Evolutionary conservation across 331 rosid genomes (phyloP), one percentile per base, ranked within the genome.

Genomic region (Ulmus americana): DNA sequence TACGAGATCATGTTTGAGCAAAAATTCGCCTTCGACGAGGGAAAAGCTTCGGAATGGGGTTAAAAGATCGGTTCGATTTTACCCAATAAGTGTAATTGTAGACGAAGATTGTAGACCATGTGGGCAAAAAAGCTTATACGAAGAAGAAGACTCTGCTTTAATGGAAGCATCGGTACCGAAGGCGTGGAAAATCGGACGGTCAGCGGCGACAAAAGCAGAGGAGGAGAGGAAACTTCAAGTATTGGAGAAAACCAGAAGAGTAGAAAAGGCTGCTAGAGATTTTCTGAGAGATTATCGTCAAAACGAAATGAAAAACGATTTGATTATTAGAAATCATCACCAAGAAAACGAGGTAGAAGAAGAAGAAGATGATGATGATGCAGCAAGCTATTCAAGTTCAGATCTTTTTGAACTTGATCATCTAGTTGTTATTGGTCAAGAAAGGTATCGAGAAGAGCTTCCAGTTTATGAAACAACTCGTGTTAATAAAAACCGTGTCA

Each of bases 351-450:
- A 75, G 8, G 48, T 55, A 1, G 64, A 45, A 0, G 58, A 70
- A 0, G 73, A 38, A 0, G 85, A 78, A 0, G 84, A 82, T 0
- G 86, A 77, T 0, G 97, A 83, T 3, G 96, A 82, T 6, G 82
- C 76, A 5, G 76, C 80, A 5, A 94, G 99, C 64, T 79, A 64
- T 81, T 79, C 96, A 12, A 94, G 99, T 79, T 90, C 96, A n/a
- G 99, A 94, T 82, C 95, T 94, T 51, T 94, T 94, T 15, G 99
- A 94, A 78, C 90, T 94, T 51, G 97, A 94, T 80, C 97, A 94
- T 58, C 68, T 85, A 1, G 22, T 65, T 1, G 78, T 73, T 42
- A 70, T 70, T 47, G 86, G 77, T 35, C 70, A 75, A 9, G 61
- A 70, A 57, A 68, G 88, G 77, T 88, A 81, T 35, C 56, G 57